Evolutionary conservation across 1,284 basidiomycete species (phyloP).

Genomic region (Ustilago trichophora): DNA sequence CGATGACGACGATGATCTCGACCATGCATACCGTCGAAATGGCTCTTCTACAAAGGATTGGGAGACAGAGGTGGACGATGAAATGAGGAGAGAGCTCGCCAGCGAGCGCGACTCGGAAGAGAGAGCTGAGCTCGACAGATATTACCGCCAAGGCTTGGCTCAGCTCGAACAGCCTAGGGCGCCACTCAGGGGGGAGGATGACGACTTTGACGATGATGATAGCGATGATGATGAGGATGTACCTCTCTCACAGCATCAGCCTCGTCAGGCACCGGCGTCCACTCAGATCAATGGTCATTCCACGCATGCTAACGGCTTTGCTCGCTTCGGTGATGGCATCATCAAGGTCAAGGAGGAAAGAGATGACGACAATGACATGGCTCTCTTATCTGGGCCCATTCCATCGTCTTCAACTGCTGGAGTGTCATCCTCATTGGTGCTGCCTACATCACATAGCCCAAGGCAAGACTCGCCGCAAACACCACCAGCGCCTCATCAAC

Average conservation of each 20-base stretch:
- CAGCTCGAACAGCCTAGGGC: conserved; percentile 36
- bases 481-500: conserved; percentile 17
- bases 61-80: conserved; percentile 53
- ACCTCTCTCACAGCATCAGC: conserved; percentile 31
- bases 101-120: conserved; percentile 43
- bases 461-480: conserved; percentile 25
- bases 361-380: conserved; percentile 42
- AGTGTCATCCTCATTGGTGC: conserved; percentile 10
- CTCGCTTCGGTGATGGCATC: conserved; percentile 19
- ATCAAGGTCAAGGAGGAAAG: conserved; percentile 42
- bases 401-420: conserved; percentile 4
- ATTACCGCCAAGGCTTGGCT: conserved; percentile 51
- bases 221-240: conserved; percentile 28
- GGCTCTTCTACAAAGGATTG: conserved; percentile 42
- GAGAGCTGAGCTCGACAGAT: conserved; percentile 46
- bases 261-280: not conserved
- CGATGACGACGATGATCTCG: conserved; percentile 59
- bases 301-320: conserved; percentile 14
- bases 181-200: conserved; percentile 52
- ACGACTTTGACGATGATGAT: conserved; percentile 60
- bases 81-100: conserved; percentile 47
- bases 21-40: conserved; percentile 21
- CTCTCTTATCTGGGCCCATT: conserved; percentile 25
- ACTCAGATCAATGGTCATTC: conserved; percentile 9
- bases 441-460: conserved; percentile 19